phyloP scores from a whole-genome alignment of 495 filamentous ascomycete species.

The Aspergillus carlsbadensis region DNA sequence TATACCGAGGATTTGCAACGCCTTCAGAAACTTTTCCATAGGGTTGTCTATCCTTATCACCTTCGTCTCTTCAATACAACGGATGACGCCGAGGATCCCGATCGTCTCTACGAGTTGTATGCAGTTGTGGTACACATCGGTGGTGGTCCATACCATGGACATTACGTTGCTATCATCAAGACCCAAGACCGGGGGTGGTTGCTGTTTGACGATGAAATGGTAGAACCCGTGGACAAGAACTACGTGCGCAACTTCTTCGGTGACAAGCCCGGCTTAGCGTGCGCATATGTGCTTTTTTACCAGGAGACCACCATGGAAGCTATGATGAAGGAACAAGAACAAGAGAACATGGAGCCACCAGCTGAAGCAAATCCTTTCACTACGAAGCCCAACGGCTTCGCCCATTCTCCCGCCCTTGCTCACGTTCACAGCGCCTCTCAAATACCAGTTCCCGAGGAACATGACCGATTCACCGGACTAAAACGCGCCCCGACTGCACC shows the following conservation, averaged over 20 bases:
- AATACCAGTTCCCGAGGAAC: constrained; percentile 42
- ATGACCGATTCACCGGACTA: constrained; percentile 52
- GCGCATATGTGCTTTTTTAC: constrained; percentile 96
- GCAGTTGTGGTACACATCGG: constrained; percentile 99
- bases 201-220: constrained; percentile 96
- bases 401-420: constrained; percentile 27
- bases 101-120: constrained; percentile 93
- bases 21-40: constrained; percentile 93
- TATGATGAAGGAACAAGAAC: constrained; percentile 76
- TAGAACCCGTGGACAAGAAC: constrained; percentile 93
- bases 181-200: constrained; percentile 95
- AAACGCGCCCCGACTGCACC: constrained; percentile 64
- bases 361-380: constrained; percentile 57
- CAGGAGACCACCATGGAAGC: constrained; percentile 94
- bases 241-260: constrained; percentile 99
- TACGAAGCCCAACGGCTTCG: constrained; percentile 44
- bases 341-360: constrained; percentile 65
- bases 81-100: constrained; percentile 92
- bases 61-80: constrained; percentile 97
- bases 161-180: constrained; percentile 97
- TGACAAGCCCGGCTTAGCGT: constrained; percentile 84
- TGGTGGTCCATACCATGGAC: constrained; percentile 95
- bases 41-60: constrained; percentile 95
- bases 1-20: constrained; percentile 93
- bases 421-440: constrained; percentile 45